Base-by-base conservation (phyloP, 352 stramenopile genomes). In the Pythium plurisporium region DNA sequence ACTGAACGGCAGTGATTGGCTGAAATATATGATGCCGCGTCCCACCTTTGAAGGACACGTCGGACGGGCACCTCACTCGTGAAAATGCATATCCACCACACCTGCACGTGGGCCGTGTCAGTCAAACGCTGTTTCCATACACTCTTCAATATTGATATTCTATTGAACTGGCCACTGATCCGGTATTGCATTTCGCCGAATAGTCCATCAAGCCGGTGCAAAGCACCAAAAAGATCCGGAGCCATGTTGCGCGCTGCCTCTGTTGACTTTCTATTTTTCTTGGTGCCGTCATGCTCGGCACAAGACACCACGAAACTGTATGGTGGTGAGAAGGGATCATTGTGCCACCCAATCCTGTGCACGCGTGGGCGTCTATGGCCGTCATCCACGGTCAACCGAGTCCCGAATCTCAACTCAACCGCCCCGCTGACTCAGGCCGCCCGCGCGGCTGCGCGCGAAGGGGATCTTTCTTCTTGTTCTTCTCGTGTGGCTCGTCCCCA, bases 151-250 rank as follows among this genome's bases (percentile, higher is more conserved):
- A 1, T 25, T 10, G 25, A 59, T 59, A 42, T 15, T 11, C 10
- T 29, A 11, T 27, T 4, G 49, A 40, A 38, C 6, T 8, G 10
- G 17, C 55, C 50, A 22, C 19, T 9, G 19, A 5, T 22, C 9
- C 9, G 3, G 14, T 48, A 65, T 65, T 31, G 43, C 14, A 45
- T 51, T 50, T 60, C 2, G 26, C 44, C 55, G 37, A 47, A 43
- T 17, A 41, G n/a, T 4, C 30, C 19, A 55, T 61, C 50, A 55
- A 66, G 59, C 58, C 58, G 58, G 58, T 55, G 58, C 31, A 63
- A n/a, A 38, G 27, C 36, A 42, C 40, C 45, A 66, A 61, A 65
- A 61, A 66, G 59, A 66, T 66, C 50, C 59, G 47, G 59, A 66
- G 50, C 55, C 44, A 56, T 11, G 9, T 48, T 22, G 10, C 9